phyloP scores from a whole-genome alignment of 106 monocot genomes.

The Triglochin maritima region DNA sequence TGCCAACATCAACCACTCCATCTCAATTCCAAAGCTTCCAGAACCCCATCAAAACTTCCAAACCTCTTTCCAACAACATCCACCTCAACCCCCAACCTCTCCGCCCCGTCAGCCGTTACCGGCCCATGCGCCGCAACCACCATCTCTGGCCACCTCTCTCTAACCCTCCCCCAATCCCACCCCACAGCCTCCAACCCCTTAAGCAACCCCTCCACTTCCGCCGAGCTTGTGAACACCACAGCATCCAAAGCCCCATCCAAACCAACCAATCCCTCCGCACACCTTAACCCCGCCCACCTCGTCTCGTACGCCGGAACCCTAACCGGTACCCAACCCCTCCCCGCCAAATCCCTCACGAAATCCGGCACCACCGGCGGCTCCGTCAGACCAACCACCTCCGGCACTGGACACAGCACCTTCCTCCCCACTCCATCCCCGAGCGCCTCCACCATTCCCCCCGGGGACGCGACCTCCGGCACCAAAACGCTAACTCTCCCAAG shows the following conservation, averaged over 20 bases:
- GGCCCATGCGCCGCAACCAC: conserved; percentile 60
- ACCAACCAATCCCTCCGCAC: conserved; percentile 24
- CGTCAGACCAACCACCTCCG: conserved; percentile 36
- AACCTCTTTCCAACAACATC: conserved; percentile 47
- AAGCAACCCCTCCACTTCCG: conserved; percentile 64
- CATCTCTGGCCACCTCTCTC: conserved; percentile 37
- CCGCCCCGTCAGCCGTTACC: conserved; percentile 50
- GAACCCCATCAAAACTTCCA: conserved; percentile 41
- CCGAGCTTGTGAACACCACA: conserved; percentile 61
- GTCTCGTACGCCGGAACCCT: conserved; percentile 54
- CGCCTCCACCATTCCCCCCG: conserved; percentile 30
- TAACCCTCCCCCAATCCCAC: conserved; percentile 42
- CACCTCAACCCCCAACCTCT: conserved; percentile 33
- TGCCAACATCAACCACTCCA: background rate
- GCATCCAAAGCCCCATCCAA: conserved; percentile 27
- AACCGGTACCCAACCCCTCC: conserved; percentile 31
- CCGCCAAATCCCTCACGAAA: conserved; percentile 31
- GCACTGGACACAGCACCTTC: conserved; percentile 52
- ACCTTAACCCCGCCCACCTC: conserved; percentile 41
- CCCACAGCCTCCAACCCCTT: conserved; percentile 43
- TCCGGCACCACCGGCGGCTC: conserved; percentile 59
- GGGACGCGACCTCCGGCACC: conserved; percentile 40
- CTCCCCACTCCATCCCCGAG: conserved; percentile 40
- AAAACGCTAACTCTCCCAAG: conserved; percentile 15
- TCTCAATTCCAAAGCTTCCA: conserved; percentile 32